Conservation (phyloP, 345 rosid genomes). For the Ricinus communis region DNA sequence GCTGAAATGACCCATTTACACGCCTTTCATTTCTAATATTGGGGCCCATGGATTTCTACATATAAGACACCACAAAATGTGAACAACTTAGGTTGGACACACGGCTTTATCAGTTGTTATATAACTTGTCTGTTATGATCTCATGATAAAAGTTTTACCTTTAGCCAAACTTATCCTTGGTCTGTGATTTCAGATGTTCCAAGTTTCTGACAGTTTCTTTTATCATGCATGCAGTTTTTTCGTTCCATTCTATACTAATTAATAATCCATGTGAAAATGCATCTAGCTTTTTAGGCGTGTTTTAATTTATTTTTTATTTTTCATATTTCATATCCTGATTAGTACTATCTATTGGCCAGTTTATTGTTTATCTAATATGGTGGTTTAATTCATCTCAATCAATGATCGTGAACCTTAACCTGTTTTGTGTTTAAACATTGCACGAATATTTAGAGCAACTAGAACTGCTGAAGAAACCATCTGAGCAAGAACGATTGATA, state of each 20-base stretch:
- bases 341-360: too few species aligned
- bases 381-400: neutral
- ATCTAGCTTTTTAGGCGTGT: neutral
- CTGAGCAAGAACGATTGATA: conserved; percentile 25
- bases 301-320: neutral
- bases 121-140: neutral
- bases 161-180: neutral
- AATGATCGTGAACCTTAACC: conserved; percentile 24
- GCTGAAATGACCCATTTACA: too few species aligned
- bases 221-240: neutral
- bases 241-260: neutral
- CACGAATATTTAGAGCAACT: conserved; percentile 20
- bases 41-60: too few species aligned
- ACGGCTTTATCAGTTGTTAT: neutral
- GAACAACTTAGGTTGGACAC: neutral
- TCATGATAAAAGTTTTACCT: neutral
- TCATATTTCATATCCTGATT: too few species aligned
- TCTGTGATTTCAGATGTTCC: neutral
- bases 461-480: conserved; percentile 28
- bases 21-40: too few species aligned
- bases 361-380: neutral
- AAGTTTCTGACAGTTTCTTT: neutral
- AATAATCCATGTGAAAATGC: neutral
- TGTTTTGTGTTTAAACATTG: conserved; percentile 17
- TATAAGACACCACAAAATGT: neutral